phyloP scores from a whole-genome alignment of 1,284 basidiomycete species.

The Wolfiporia cocos region DNA sequence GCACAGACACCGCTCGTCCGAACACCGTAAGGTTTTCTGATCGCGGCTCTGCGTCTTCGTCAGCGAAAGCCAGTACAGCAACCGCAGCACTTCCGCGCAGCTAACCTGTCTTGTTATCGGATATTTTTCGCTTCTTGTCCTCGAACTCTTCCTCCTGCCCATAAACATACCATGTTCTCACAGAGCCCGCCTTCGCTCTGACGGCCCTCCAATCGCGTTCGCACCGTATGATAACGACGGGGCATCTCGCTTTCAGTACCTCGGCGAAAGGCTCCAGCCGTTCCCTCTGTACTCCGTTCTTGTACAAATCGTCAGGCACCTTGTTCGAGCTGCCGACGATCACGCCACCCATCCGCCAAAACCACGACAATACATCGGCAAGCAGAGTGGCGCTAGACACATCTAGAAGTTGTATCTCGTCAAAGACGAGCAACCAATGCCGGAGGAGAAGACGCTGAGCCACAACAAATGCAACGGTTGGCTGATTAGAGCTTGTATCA shows the following conservation, averaged over 20 bases:
- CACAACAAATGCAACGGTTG: slow-evolving; percentile 37
- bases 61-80: no score
- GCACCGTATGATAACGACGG: slow-evolving; percentile 48
- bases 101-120: not conserved
- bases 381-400: slow-evolving; percentile 61
- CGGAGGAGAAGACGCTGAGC: slow-evolving; percentile 43
- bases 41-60: slow-evolving; percentile 7
- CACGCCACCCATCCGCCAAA: slow-evolving; percentile 72
- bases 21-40: slow-evolving; percentile 23
- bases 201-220: slow-evolving; percentile 37
- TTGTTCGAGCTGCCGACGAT: slow-evolving; percentile 52
- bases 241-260: slow-evolving; percentile 56
- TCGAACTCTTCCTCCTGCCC: slow-evolving; percentile 24
- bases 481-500: slow-evolving; percentile 15
- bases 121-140: slow-evolving; percentile 5
- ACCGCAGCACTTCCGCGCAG: no score
- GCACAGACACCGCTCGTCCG: slow-evolving; percentile 45
- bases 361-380: slow-evolving; percentile 69
- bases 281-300: slow-evolving; percentile 62
- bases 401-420: slow-evolving; percentile 71
- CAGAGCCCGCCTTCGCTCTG: slow-evolving; percentile 11
- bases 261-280: slow-evolving; percentile 60
- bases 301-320: slow-evolving; percentile 64
- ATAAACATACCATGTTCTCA: slow-evolving; percentile 30
- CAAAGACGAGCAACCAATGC: slow-evolving; percentile 59